Evolutionary conservation across 2,329 filamentous ascomycete species (phyloP).

Genomic region (Lecanosticta acicola): DNA sequence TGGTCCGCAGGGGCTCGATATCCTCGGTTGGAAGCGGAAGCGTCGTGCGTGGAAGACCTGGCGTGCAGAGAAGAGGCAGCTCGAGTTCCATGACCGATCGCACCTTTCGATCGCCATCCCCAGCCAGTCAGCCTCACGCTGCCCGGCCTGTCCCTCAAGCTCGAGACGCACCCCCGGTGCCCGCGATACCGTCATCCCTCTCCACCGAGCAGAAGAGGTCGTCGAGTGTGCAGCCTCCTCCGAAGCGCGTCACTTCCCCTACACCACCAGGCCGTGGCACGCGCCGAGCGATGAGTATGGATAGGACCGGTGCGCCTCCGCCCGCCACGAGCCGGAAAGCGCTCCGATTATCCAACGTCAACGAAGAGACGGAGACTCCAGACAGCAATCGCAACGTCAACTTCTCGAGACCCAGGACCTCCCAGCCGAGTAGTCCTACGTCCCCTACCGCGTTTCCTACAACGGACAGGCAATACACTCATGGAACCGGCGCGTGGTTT

Average conservation of each 20-base stretch:
- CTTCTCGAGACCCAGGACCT: conserved; percentile 50
- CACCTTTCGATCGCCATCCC: conserved; percentile 75
- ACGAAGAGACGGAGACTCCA: conserved; percentile 37
- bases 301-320: conserved; percentile 19
- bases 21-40: conserved; percentile 58
- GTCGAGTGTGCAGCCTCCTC: conserved; percentile 47
- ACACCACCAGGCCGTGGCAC: conserved; percentile 26
- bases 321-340: conserved; percentile 14
- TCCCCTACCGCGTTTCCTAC: conserved; percentile 11
- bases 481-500: conserved; percentile 48
- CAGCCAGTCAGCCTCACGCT: conserved; percentile 35
- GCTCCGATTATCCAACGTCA: conserved; percentile 38
- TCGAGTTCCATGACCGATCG: conserved; percentile 80
- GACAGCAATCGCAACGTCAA: conserved; percentile 42
- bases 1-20: conserved; percentile 64
- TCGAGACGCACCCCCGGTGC: conserved; percentile 62
- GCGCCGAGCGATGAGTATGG: conserved; percentile 29
- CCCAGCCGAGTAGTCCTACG: conserved; percentile 33
- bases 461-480: conserved; percentile 22
- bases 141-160: conserved; percentile 23
- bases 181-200: conserved; percentile 51
- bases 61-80: conserved; percentile 62
- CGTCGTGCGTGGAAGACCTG: conserved; percentile 23
- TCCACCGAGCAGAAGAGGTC: conserved; percentile 37
- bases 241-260: conserved; percentile 43